Base-by-base conservation (phyloP, 768 basidiomycete genomes). In the Brasilioporus rufonigricans region DNA sequence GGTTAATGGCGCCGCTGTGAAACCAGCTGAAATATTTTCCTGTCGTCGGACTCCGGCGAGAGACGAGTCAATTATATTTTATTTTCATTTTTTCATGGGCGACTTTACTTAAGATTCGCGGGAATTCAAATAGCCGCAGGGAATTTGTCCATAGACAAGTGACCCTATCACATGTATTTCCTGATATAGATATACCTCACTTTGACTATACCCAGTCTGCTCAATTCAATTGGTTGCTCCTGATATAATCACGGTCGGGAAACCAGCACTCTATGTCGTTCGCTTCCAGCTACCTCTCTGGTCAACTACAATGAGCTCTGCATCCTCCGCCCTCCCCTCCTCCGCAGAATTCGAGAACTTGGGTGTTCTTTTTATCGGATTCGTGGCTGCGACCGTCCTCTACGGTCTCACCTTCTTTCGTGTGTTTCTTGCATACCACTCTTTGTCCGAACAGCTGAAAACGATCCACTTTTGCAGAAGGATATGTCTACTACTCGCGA, bases 341-440 rank as follows among this genome's bases (percentile, higher is more conserved):
- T 13, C 51, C 5, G 47, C 54, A 26, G 70, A 67, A 53, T 18
- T 58, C 9, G 64, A 69, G 53, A 73, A 66, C 14, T 44, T 71
- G 27, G 48, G 56, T 23, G 52, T 59, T 19, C 48, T 71, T 35
- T 71, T 70, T 45, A 5, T 64, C 23, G 70, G 71, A 5, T 71
- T 71, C 41, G 59, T 65, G 11, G 51, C 53, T 7, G 52, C 70
- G 6, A 64, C 61, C 2, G 53, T 68, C 1, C 53, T 71, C 14
- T 73, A 71, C n/a, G 71, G 70, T 31, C 58, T 71, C 33, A 71
- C 71, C 26, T 72, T 71, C 52, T 71, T 71, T 56, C 71, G 69
- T 66, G 48, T 8, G 69, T 61, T 21, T n/a, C 24, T 44, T 4
- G 18, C 13, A 18, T 3, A 4, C 9, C 24, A 27, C 13, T 6